Evolutionary conservation across 345 rosid species (phyloP).

Genomic region (Dipteronia sinensis): DNA sequence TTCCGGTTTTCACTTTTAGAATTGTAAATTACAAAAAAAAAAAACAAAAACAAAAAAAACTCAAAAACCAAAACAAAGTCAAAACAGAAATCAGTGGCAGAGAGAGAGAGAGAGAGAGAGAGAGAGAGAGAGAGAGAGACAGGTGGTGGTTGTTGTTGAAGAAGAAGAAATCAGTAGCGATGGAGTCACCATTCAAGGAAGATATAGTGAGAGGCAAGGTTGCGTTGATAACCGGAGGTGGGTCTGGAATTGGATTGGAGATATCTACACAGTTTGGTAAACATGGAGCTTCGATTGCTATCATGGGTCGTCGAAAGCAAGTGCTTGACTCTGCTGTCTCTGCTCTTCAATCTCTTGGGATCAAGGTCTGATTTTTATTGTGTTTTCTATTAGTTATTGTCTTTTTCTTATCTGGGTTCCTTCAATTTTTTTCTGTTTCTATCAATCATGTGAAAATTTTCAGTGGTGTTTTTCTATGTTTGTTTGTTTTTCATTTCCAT

Average conservation of each 20-base stretch:
- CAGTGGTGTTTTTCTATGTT: neutral
- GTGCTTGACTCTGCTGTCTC: slow-evolving; percentile 67
- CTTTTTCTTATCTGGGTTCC: neutral
- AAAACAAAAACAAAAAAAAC: too few species aligned
- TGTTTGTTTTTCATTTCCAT: too few species aligned
- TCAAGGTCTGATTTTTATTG: slow-evolving; percentile 34
- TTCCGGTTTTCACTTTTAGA: too few species aligned
- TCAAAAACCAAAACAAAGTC: too few species aligned
- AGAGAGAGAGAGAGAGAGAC: neutral
- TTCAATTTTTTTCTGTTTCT: neutral
- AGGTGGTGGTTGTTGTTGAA: neutral
- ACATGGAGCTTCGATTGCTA: slow-evolving; percentile 75
- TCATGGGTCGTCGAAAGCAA: slow-evolving; percentile 79
- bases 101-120: neutral
- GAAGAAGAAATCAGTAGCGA: neutral
- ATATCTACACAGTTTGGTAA: slow-evolving; percentile 64
- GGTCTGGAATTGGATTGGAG: slow-evolving; percentile 89
- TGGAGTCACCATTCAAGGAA: slow-evolving; percentile 74
- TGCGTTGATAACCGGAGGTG: slow-evolving; percentile 80
- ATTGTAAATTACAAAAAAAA: too few species aligned
- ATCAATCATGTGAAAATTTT: neutral
- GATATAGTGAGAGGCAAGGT: slow-evolving; percentile 59
- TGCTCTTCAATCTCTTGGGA: slow-evolving; percentile 62
- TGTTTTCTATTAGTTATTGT: neutral
- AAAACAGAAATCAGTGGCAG: neutral